phyloP scores from a whole-genome alignment of 495 filamentous ascomycete species.

The Venustampulla echinocandica region DNA sequence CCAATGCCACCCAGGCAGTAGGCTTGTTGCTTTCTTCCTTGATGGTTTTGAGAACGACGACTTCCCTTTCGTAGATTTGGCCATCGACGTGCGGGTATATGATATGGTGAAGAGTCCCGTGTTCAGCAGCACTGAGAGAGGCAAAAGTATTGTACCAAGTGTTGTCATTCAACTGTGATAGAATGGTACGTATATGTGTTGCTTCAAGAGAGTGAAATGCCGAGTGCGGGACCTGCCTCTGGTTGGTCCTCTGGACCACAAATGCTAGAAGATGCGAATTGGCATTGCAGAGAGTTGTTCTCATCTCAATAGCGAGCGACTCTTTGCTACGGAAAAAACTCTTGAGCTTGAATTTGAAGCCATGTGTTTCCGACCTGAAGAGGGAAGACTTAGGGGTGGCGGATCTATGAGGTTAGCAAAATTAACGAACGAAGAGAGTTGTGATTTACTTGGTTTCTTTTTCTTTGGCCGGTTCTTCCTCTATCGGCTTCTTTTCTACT shows the following conservation, averaged over 20 bases:
- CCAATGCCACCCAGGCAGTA: slow-evolving; percentile 5
- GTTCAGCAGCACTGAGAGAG: slow-evolving; percentile 2
- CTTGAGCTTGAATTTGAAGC: slow-evolving; percentile 16
- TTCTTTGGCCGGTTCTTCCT: neutral
- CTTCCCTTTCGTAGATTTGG: slow-evolving; percentile 5
- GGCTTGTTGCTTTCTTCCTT: slow-evolving; percentile 7
- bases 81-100: slow-evolving; percentile 1
- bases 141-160: slow-evolving; percentile 20
- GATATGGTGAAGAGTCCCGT: neutral
- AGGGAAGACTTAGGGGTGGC: slow-evolving; percentile 10
- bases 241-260: slow-evolving; percentile 5
- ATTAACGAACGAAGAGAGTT: neutral
- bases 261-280: slow-evolving; percentile 14
- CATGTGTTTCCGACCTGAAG: slow-evolving; percentile 13
- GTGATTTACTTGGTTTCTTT: slow-evolving; percentile 5
- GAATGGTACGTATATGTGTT: slow-evolving; percentile 44
- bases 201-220: slow-evolving; percentile 31
- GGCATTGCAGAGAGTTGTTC: slow-evolving; percentile 8
- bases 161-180: slow-evolving; percentile 30
- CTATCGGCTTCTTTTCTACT: neutral
- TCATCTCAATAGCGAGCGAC: slow-evolving; percentile 19
- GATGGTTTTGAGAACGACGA: slow-evolving; percentile 19
- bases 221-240: slow-evolving; percentile 13
- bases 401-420: slow-evolving; percentile 8
- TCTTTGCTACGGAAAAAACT: slow-evolving; percentile 19